Evolutionary conservation across 768 basidiomycete species (phyloP), one percentile per base, ranked within the genome.

Genomic region (Cantharellus cinnabarinus): DNA sequence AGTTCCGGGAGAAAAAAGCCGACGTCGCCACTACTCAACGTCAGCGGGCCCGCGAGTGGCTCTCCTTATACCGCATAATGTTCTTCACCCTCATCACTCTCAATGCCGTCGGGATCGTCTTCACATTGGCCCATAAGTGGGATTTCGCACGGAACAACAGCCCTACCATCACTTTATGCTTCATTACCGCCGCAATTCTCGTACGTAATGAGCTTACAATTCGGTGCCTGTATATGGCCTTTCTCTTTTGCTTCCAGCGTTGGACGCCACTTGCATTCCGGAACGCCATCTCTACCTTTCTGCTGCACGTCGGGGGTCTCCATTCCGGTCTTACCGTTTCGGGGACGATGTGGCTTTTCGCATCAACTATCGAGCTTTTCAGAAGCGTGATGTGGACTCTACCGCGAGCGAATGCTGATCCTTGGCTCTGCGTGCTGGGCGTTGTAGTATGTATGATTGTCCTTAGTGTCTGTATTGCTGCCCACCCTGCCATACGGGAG

Each of bases 401-500:
- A 29, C 44, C 10, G 29, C 44, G 44, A 48, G 10, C 44, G 44
- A 48, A 48, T 48, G 10, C 44, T 48, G 10, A 48, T 29, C 44
- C 10, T 29, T 48, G 10, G 44, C 10, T 48, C 44, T 29, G 10
- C 44, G 44, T 29, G 10, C 29, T 48, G 10, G 29, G 44, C 29
- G 44, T 48, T 29, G 29, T 48, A 10, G 44, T 29, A 48, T 48
- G 44, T 29, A 10, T 29, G 10, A 10, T 48, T 10, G 10, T 48
- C 44, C 10, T 48, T 10, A 29, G 10, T 48, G 44, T 48, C 29
- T 10, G 10, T 48, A 48, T 48, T 10, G 29, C 10, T 61, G 79
- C 79, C 1, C 71, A 77, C 63, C 79, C 79, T 0, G 67, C 68
- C 5, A 65, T 78, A 60, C 73, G 79, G 50, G 66, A 67, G 53